Base-by-base conservation (phyloP, 768 basidiomycete species). In the Trametes gibbosa region DNA sequence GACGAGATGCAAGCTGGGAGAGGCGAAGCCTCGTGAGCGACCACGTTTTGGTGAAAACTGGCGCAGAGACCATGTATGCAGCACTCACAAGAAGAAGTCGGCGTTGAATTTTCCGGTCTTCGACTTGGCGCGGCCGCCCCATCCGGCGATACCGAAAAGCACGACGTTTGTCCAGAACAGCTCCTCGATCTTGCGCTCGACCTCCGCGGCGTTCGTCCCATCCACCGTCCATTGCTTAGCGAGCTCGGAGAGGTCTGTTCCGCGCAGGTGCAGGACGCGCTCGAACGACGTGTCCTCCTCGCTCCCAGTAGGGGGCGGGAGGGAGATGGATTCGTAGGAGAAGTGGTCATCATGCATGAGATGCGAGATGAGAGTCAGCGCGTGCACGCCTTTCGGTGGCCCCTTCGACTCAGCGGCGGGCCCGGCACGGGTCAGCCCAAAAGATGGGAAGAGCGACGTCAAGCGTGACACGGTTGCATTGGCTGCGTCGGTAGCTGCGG, bases 171-270 rank as follows among this genome's bases (percentile, higher is more conserved):
- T 70, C 82, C 85, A 89, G n/a, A 74, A 66, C 3, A 90, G 63
- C 63, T 90, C 87, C 63, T 85, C 84, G 24, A 85, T 74, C 68
- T 86, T 88, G n/a, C 73, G 69, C 19, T 77, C 75, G 8, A 83
- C 64, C 65, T 79, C 74, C 43, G 42, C 56, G 21, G 45, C 53
- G 43, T 59, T 56, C 17, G 57, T 59, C 35, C 59, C 59, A n/a
- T 66, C 61, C 10, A 62, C 56, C 5, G 61, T 56, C 63, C 63
- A 67, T 12, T 61, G 53, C 8, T 63, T 41, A 47, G 56, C 56
- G 29, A 59, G 19, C 37, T 55, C 39, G 6, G 52, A 40, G 3
- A 67, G 50, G 17, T 29, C 49, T 2, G 61, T 53, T 10, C 66
- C 63, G 5, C 56, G 57, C 1, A 50, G 41, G 13, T 60, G 54